Conservation (phyloP, 768 basidiomycete genomes). For the Trametes maxima region DNA sequence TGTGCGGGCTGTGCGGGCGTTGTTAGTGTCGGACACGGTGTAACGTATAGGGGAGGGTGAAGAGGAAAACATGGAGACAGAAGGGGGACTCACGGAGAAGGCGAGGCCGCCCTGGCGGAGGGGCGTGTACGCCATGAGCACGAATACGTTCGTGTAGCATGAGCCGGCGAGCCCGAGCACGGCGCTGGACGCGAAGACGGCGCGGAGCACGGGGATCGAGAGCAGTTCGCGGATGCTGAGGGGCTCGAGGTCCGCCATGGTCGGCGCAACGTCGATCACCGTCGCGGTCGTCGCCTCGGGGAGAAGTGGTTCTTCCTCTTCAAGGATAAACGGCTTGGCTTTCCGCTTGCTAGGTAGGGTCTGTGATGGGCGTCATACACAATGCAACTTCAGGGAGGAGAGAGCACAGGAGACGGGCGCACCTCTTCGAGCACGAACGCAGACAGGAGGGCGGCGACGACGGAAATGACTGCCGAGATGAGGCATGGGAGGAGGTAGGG, state of each 20-base stretch:
- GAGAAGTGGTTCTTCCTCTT: constrained; percentile 14
- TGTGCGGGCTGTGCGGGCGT: constrained; percentile 44
- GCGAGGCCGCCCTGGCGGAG: constrained; percentile 57
- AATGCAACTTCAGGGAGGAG: neutral
- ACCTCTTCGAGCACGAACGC: constrained; percentile 60
- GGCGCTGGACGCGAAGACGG: constrained; percentile 54
- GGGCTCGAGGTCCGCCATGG: constrained; percentile 18
- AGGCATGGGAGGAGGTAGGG: constrained; percentile 68
- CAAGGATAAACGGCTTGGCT: neutral
- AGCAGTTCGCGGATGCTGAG: constrained; percentile 39
- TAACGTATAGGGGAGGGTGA: neutral
- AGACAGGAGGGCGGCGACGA: constrained; percentile 44
- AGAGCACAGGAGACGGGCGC: neutral
- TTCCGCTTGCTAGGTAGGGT: constrained; percentile 28
- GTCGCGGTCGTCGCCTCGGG: neutral
- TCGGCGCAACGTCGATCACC: constrained; percentile 6
- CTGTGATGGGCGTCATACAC: constrained; percentile 3
- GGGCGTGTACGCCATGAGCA: constrained; percentile 68
- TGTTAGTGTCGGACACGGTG: neutral
- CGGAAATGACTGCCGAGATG: constrained; percentile 44
- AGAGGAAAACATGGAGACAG: neutral
- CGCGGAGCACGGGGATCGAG: constrained; percentile 53
- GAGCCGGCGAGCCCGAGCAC: constrained; percentile 55
- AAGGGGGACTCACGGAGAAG: constrained; percentile 50
- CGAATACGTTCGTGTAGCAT: constrained; percentile 66